phyloP scores from a whole-genome alignment of 495 filamentous ascomycete species.

The Letharia columbiana region DNA sequence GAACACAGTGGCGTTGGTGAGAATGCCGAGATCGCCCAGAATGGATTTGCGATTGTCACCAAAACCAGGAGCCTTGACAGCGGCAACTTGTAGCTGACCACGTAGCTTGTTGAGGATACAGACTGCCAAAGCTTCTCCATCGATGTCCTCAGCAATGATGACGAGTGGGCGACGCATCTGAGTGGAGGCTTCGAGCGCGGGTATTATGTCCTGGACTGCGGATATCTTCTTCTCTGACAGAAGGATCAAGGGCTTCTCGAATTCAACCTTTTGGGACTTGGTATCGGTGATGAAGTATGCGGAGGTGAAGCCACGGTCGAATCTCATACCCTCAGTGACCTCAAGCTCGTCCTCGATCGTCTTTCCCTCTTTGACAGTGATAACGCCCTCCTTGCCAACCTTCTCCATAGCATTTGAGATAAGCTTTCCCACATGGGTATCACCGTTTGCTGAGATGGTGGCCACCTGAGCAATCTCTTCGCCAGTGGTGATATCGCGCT shows the following conservation, averaged over 20 bases:
- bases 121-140: conserved; percentile 95
- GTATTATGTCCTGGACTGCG: conserved; percentile 94
- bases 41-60: conserved; percentile 99
- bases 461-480: conserved; percentile 97
- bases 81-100: conserved; percentile 95
- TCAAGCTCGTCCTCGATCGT: conserved; percentile 96
- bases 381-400: conserved; percentile 99
- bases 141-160: conserved; percentile 98
- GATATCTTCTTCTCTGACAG: conserved; percentile 99
- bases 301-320: conserved; percentile 96
- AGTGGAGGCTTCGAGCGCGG: conserved; percentile 92
- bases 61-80: conserved; percentile 98
- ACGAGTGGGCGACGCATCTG: conserved; percentile 90
- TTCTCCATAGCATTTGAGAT: conserved; percentile 99
- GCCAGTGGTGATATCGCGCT: conserved; percentile 93
- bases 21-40: conserved; percentile 86
- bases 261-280: conserved; percentile 98
- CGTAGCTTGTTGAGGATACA: conserved; percentile 99
- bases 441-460: conserved; percentile 95
- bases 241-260: conserved; percentile 97
- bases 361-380: conserved; percentile 99
- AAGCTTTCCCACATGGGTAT: conserved; percentile 88
- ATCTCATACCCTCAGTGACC: conserved; percentile 98
- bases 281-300: conserved; percentile 99
- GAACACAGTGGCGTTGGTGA: conserved; percentile 97